Percentiles rank a stretch among this genome's conserved stretches.
These are phyloP conservation scores for Rosa rugosa DNA, from an alignment of 306 rosid species.

Conservation along the genomic window DNA sequence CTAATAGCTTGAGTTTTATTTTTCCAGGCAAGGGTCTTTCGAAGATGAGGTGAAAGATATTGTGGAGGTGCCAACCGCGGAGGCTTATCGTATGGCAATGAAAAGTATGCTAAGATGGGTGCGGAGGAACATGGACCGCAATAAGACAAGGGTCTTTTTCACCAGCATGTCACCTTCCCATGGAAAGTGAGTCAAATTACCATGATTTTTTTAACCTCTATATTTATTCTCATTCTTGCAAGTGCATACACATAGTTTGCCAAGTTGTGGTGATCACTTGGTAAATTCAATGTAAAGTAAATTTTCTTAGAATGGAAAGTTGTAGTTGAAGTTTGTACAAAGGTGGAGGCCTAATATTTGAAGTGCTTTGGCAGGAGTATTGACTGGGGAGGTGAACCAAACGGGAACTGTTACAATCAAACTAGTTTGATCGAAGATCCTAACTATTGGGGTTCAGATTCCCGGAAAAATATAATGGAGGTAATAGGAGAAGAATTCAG, in stretches of 20 bases:
- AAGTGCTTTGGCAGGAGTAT: slow-evolving; percentile 55
- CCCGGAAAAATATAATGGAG: slow-evolving; percentile 68
- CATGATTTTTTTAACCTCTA: not conserved
- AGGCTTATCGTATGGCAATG: slow-evolving; percentile 96
- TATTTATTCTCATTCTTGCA: not conserved
- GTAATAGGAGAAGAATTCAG: slow-evolving; percentile 72
- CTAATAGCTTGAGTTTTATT: not conserved
- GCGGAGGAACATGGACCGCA: slow-evolving; percentile 72
- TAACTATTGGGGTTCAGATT: slow-evolving; percentile 78
- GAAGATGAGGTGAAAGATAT: slow-evolving; percentile 78
- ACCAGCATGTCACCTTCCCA: slow-evolving; percentile 99
- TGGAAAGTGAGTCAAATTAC: slow-evolving; percentile 48
- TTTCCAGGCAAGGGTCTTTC: slow-evolving; percentile 74
- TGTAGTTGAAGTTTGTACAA: not conserved
- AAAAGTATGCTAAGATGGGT: slow-evolving; percentile 94
- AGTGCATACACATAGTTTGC: not conserved
- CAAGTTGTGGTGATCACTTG: not conserved
- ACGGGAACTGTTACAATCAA: slow-evolving; percentile 79
- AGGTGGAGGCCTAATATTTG: slow-evolving; percentile 1
- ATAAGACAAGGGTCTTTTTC: slow-evolving; percentile 88
- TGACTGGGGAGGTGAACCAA: slow-evolving; percentile 80
- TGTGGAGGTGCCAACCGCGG: slow-evolving; percentile 64
- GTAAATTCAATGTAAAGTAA: not conserved
- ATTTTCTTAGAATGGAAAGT: not conserved
- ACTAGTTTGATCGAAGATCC: slow-evolving; percentile 67